Conservation (phyloP, 768 basidiomycete species). For the Lactarius pseudohatsudake region DNA sequence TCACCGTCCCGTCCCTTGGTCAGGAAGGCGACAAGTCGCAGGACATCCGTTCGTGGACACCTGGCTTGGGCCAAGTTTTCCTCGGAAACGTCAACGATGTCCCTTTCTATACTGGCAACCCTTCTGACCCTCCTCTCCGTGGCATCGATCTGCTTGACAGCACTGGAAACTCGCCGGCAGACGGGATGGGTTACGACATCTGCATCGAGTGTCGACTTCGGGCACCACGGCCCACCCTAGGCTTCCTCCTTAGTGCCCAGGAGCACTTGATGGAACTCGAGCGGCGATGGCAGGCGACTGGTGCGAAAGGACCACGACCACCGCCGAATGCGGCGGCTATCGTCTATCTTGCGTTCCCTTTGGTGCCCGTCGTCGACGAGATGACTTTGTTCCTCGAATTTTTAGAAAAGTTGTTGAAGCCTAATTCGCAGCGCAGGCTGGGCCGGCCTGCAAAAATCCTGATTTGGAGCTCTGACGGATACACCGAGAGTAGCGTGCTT, state of each 20-base stretch:
- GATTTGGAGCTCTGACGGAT: constrained; percentile 82
- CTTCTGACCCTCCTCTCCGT: constrained; percentile 1
- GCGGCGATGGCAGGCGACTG: constrained; percentile 47
- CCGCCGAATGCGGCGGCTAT: constrained; percentile 71
- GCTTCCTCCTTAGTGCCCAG: constrained; percentile 70
- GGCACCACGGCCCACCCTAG: constrained; percentile 67
- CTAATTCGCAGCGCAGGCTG: constrained; percentile 35
- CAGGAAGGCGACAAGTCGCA: constrained; percentile 36
- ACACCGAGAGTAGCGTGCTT: constrained; percentile 89
- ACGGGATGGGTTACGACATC: constrained; percentile 75
- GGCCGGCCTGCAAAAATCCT: constrained; percentile 66
- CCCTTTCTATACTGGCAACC: constrained; percentile 38
- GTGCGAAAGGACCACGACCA: constrained; percentile 53
- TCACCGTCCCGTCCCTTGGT: constrained; percentile 39
- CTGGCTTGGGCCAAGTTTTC: constrained; percentile 65
- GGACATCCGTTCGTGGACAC: constrained; percentile 36
- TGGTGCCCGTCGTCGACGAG: constrained; percentile 57
- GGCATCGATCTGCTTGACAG: constrained; percentile 39
- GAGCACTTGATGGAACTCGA: constrained; percentile 72
- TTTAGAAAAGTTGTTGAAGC: constrained; percentile 63
- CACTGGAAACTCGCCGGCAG: constrained; percentile 43
- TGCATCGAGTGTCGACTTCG: constrained; percentile 87
- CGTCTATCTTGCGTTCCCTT: constrained; percentile 72
- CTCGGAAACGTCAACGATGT: constrained; percentile 85
- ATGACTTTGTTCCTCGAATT: constrained; percentile 66